phyloP scores from a whole-genome alignment of 2,329 filamentous ascomycete species.

The Penicillium digitatum region DNA sequence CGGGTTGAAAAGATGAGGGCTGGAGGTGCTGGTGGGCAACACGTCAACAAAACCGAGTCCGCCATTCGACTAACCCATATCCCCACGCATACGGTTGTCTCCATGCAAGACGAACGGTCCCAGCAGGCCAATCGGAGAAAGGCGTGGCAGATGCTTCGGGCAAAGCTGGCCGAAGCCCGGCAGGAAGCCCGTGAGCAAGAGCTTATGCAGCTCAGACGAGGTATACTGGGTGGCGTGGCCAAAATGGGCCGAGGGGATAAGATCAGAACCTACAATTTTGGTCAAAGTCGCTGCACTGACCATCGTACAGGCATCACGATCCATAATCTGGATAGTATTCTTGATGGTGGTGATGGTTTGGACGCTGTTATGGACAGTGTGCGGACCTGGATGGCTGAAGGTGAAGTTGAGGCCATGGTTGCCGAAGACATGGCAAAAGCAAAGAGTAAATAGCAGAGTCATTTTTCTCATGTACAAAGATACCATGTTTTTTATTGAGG shows the following conservation, averaged over 20 bases:
- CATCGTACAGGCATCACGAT: slow-evolving; percentile 77
- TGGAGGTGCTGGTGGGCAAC: slow-evolving; percentile 87
- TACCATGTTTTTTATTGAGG: slow-evolving; percentile 18
- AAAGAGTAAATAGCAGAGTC: slow-evolving; percentile 10
- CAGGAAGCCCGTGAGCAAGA: slow-evolving; percentile 82
- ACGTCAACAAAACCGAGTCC: slow-evolving; percentile 97
- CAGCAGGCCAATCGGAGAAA: slow-evolving; percentile 84
- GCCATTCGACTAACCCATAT: slow-evolving; percentile 88
- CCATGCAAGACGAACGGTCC: slow-evolving; percentile 88
- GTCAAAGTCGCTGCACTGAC: slow-evolving; percentile 78
- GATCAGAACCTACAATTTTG: slow-evolving; percentile 84
- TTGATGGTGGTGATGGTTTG: slow-evolving; percentile 68
- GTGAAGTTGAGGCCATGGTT: slow-evolving; percentile 69
- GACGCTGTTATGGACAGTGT: slow-evolving; percentile 76
- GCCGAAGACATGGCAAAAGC: slow-evolving; percentile 56
- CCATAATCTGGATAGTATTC: slow-evolving; percentile 74
- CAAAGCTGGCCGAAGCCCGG: slow-evolving; percentile 72
- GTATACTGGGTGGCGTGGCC: slow-evolving; percentile 70
- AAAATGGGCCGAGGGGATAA: slow-evolving; percentile 89
- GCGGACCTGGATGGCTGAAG: slow-evolving; percentile 67
- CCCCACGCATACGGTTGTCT: slow-evolving; percentile 79
- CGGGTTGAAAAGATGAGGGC: slow-evolving; percentile 85
- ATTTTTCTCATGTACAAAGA: slow-evolving; percentile 7
- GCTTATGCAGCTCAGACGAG: slow-evolving; percentile 67
- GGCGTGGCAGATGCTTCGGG: slow-evolving; percentile 80